A percentile compares a stretch with the other conserved stretches of the same genome.
Evolutionary conservation across 768 basidiomycete species (phyloP).

Genomic region (Rhodotorula diobovata): DNA sequence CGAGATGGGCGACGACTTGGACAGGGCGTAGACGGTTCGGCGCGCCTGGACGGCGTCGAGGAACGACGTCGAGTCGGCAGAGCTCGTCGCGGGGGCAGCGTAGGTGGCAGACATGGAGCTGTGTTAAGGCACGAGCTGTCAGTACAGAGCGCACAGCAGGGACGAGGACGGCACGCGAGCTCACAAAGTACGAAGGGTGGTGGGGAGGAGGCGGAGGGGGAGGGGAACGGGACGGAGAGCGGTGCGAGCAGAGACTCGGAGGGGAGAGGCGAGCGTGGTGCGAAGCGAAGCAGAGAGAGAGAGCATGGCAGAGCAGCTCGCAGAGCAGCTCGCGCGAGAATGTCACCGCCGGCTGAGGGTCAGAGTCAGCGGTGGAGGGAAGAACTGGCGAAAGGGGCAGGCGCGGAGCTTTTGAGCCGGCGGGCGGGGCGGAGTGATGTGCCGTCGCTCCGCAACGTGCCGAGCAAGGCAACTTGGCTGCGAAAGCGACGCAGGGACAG

Average conservation of each 20-base stretch:
- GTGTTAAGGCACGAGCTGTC: background rate
- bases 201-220: background rate
- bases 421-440: too few species aligned
- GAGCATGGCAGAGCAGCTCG: too few species aligned
- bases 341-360: too few species aligned
- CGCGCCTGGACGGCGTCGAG: constrained; percentile 45
- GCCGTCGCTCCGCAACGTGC: too few species aligned
- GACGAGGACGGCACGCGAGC: background rate
- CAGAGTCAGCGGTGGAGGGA: too few species aligned
- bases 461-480: too few species aligned
- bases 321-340: too few species aligned
- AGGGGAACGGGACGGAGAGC: background rate
- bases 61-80: constrained; percentile 26
- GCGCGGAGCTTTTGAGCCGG: too few species aligned
- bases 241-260: background rate
- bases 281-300: background rate
- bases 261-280: background rate
- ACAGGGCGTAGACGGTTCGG: constrained; percentile 46
- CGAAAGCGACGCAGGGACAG: too few species aligned
- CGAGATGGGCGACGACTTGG: constrained; percentile 35
- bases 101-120: background rate
- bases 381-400: too few species aligned
- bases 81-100: background rate
- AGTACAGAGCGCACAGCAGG: background rate
- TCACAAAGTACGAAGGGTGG: too few species aligned